These are phyloP conservation scores for Metarhizium anisopliae DNA, from an alignment of 2,329 filamentous ascomycete species.

Conservation along the genomic window DNA sequence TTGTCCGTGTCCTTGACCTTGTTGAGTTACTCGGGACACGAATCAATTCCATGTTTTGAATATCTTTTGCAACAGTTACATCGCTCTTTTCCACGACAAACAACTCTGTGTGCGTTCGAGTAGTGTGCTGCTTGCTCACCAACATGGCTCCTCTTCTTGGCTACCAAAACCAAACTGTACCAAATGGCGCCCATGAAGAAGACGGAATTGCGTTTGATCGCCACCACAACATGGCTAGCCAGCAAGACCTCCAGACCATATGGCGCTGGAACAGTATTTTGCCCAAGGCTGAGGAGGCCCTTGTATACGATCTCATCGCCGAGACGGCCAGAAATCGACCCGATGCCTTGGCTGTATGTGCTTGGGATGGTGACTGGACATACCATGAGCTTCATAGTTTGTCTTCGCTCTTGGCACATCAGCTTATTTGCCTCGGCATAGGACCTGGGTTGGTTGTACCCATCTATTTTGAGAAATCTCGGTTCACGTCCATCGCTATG, in stretches of 20 bases:
- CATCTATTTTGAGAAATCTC: constrained; percentile 16
- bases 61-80: too few species aligned
- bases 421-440: constrained; percentile 14
- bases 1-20: too few species aligned
- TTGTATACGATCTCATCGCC: constrained; percentile 11
- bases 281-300: constrained; percentile 8
- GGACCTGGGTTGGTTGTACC: constrained; percentile 14
- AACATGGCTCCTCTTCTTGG: too few species aligned
- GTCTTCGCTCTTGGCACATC: constrained; percentile 7
- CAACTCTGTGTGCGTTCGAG: too few species aligned
- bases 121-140: too few species aligned
- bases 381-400: constrained; percentile 18
- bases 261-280: constrained; percentile 12
- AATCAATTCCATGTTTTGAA: too few species aligned
- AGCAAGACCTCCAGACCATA: neutral
- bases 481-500: constrained; percentile 13
- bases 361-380: constrained; percentile 10
- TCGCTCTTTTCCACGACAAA: too few species aligned
- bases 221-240: too few species aligned
- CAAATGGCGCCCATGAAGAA: too few species aligned
- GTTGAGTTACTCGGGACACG: too few species aligned
- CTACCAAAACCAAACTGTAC: too few species aligned
- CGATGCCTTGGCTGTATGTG: constrained; percentile 10
- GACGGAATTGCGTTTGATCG: too few species aligned
- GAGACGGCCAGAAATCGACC: constrained; percentile 8